phyloP scores from a whole-genome alignment of 805 yeast genomes.

The Lipomyces mesembrius region DNA sequence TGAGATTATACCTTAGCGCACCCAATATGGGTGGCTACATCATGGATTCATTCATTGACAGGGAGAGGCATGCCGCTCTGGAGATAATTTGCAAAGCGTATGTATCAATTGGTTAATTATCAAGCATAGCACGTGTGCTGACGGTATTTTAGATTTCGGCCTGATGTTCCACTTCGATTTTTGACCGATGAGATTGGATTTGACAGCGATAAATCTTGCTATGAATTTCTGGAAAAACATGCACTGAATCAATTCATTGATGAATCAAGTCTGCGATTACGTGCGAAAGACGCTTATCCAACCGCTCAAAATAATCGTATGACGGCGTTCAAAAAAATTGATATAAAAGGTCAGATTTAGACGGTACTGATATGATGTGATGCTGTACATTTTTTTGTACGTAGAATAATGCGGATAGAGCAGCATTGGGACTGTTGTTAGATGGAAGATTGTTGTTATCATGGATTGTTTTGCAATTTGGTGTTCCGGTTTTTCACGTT shows the following conservation, averaged over 20 bases:
- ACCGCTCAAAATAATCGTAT: conserved; percentile 49
- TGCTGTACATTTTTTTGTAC: too few species aligned
- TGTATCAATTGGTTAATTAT: background rate
- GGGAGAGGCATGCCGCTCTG: conserved; percentile 63
- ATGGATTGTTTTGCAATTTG: too few species aligned
- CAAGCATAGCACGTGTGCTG: background rate
- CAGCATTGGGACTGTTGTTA: too few species aligned
- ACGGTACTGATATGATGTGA: background rate
- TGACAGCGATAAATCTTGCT: conserved; percentile 45
- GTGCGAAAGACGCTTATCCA: conserved; percentile 42
- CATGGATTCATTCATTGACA: conserved; percentile 58
- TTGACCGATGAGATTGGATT: conserved; percentile 46
- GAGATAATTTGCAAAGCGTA: conserved; percentile 60
- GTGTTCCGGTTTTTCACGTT: too few species aligned
- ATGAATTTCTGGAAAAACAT: conserved; percentile 24
- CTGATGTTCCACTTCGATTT: conserved; percentile 40
- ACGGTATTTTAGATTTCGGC: conserved; percentile 42
- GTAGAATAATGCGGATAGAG: too few species aligned
- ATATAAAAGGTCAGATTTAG: conserved; percentile 82
- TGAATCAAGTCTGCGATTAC: conserved; percentile 23
- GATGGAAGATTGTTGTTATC: too few species aligned
- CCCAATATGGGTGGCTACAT: conserved; percentile 53
- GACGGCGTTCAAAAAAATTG: conserved; percentile 61
- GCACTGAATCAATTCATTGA: conserved; percentile 10
- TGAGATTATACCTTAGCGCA: conserved; percentile 51